Evolutionary conservation across 768 basidiomycete species (phyloP).

Genomic region (Russula vinacea): DNA sequence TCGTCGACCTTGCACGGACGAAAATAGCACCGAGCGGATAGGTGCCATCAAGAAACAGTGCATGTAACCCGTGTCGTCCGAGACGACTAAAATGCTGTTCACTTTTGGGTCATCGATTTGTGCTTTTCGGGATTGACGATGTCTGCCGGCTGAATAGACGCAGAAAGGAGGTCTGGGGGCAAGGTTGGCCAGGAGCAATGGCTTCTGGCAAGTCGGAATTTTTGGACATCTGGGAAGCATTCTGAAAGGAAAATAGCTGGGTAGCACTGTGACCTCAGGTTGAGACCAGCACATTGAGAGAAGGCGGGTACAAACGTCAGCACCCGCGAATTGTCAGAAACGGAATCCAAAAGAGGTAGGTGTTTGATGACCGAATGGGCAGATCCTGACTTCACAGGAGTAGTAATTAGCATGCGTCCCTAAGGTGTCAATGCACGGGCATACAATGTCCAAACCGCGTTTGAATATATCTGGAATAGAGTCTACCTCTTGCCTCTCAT

Average conservation of each 20-base stretch:
- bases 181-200: slow-evolving; percentile 71
- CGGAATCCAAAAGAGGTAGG: slow-evolving; percentile 67
- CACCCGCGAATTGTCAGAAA: slow-evolving; percentile 64
- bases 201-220: slow-evolving; percentile 52
- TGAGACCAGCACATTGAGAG: slow-evolving; percentile 17
- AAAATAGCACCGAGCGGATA: slow-evolving; percentile 62
- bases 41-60: slow-evolving; percentile 72
- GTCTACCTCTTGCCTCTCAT: slow-evolving; percentile 43
- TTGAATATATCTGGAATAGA: slow-evolving; percentile 75
- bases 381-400: slow-evolving; percentile 65
- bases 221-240: slow-evolving; percentile 51
- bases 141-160: slow-evolving; percentile 55
- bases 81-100: slow-evolving; percentile 57
- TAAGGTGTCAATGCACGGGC: slow-evolving; percentile 30
- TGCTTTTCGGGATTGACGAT: slow-evolving; percentile 40
- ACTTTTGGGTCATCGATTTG: slow-evolving; percentile 50
- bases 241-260: slow-evolving; percentile 80
- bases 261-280: slow-evolving; percentile 50
- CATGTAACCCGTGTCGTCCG: slow-evolving; percentile 56
- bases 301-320: slow-evolving; percentile 50
- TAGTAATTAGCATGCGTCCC: slow-evolving; percentile 21
- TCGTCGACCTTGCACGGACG: slow-evolving; percentile 36
- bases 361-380: slow-evolving; percentile 65
- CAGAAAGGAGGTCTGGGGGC: slow-evolving; percentile 49
- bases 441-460: slow-evolving; percentile 60